Evolutionary conservation across 805 yeast genomes (phyloP).

Genomic region (Cyberlindnera petersonii): DNA sequence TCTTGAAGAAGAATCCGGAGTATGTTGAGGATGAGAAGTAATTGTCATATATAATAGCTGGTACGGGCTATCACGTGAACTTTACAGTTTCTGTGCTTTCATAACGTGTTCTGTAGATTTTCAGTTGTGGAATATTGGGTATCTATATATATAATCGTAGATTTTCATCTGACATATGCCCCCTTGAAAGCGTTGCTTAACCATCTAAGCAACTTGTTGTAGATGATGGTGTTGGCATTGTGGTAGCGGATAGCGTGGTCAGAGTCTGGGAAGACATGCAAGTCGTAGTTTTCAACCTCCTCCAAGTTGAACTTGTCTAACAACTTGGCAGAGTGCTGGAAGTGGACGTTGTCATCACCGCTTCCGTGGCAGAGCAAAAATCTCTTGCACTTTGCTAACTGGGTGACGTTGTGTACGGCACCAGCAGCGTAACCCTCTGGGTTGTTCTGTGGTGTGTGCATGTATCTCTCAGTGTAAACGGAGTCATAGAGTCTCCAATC

Average conservation of each 20-base stretch:
- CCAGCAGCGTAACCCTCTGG: slow-evolving; percentile 55
- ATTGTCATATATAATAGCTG: no score
- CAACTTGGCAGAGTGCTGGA: slow-evolving; percentile 80
- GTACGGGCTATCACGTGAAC: neutral
- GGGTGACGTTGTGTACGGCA: slow-evolving; percentile 52
- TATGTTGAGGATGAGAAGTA: slow-evolving; percentile 52
- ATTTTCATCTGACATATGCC: neutral
- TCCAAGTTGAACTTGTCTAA: slow-evolving; percentile 69
- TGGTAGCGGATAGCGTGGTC: slow-evolving; percentile 73
- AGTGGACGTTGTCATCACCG: slow-evolving; percentile 96
- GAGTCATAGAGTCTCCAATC: slow-evolving; percentile 92
- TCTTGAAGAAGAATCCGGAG: slow-evolving; percentile 87
- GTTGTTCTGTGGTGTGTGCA: slow-evolving; percentile 78
- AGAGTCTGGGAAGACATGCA: slow-evolving; percentile 77
- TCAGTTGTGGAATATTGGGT: no score
- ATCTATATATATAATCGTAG: neutral
- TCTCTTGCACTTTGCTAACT: slow-evolving; percentile 54
- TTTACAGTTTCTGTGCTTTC: neutral
- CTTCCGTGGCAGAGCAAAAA: slow-evolving; percentile 93
- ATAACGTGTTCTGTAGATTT: no score
- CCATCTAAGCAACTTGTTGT: slow-evolving; percentile 66
- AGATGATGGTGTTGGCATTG: slow-evolving; percentile 67
- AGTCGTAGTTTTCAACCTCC: slow-evolving; percentile 79
- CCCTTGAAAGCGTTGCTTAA: slow-evolving; percentile 56
- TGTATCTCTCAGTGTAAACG: slow-evolving; percentile 90